Conservation (phyloP, 768 basidiomycete genomes). For the Leccinum obscurum region DNA sequence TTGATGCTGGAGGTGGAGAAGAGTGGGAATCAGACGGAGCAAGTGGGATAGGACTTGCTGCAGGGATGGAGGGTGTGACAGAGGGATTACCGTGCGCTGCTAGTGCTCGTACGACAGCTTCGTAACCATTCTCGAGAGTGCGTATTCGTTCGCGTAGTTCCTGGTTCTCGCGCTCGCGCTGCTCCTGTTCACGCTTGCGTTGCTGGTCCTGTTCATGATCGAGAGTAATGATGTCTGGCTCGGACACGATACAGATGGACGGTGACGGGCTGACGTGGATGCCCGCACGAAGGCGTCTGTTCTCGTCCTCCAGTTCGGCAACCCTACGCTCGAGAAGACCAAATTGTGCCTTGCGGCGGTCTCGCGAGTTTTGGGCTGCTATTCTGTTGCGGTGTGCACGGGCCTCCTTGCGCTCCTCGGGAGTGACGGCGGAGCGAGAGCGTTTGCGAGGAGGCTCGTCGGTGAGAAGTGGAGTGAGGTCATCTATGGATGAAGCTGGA, state of each 20-base stretch:
- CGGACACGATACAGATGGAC: conserved; percentile 13
- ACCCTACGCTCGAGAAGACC: conserved; percentile 64
- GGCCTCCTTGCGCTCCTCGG: conserved; percentile 84
- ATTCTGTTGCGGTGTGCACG: conserved; percentile 91
- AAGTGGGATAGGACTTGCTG: conserved; percentile 12
- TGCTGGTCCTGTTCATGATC: conserved; percentile 32
- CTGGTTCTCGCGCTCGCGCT: conserved; percentile 64
- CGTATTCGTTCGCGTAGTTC: conserved; percentile 75
- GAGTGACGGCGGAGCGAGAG: conserved; percentile 56
- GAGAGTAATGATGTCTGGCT: conserved; percentile 25
- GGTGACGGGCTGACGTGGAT: conserved; percentile 30
- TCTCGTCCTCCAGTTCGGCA: conserved; percentile 80
- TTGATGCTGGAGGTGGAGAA: conserved; percentile 23
- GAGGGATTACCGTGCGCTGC: conserved; percentile 52
- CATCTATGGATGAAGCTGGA: conserved; percentile 25
- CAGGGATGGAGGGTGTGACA: conserved; percentile 18
- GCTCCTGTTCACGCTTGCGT: conserved; percentile 39
- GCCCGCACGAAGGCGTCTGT: conserved; percentile 67
- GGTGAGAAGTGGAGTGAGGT: conserved; percentile 8
- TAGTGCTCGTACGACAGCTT: conserved; percentile 74
- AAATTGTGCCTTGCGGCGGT: conserved; percentile 86
- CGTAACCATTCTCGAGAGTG: conserved; percentile 80
- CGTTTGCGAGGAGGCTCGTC: conserved; percentile 72
- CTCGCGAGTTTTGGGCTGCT: conserved; percentile 91
- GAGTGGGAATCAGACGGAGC: conserved; percentile 23